A percentile compares a stretch with the other conserved stretches of the same genome.
These are phyloP conservation scores for Pseudogymnoascus sp. DNA, from an alignment of 2,329 filamentous ascomycete species.

Conservation along the genomic window DNA sequence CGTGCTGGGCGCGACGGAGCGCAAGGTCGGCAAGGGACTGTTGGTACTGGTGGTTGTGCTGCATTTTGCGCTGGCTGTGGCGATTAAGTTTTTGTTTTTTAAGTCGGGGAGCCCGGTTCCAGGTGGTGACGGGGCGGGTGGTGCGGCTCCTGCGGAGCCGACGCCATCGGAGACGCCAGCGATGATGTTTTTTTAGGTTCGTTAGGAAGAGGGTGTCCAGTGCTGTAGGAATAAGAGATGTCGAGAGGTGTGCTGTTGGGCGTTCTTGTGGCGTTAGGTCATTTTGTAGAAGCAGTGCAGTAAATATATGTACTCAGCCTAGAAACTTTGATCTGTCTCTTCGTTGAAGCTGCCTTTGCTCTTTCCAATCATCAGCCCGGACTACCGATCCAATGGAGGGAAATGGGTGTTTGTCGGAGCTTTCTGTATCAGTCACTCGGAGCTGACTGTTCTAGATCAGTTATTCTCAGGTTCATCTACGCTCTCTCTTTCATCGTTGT, in stretches of 20 bases:
- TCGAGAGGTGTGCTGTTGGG: background rate
- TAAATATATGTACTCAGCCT: background rate
- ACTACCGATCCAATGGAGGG: too few species aligned
- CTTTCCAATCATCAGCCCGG: too few species aligned
- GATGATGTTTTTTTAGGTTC: background rate
- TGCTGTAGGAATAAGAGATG: background rate
- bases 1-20: constrained; percentile 85
- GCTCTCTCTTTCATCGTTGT: too few species aligned
- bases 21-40: constrained; percentile 81
- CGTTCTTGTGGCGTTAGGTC: background rate
- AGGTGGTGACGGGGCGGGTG: background rate
- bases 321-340: background rate
- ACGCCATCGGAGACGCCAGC: background rate
- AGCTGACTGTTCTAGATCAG: too few species aligned
- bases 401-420: too few species aligned
- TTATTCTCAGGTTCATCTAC: too few species aligned
- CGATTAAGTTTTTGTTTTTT: constrained; percentile 97
- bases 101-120: constrained; percentile 60
- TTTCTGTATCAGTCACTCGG: too few species aligned
- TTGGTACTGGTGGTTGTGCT: constrained; percentile 75
- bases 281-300: background rate
- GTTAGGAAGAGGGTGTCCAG: too few species aligned
- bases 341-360: too few species aligned
- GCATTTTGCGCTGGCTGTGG: constrained; percentile 82
- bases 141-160: background rate